phyloP scores from a whole-genome alignment of 2,329 filamentous ascomycete species.

The Curvularia verruculosa region DNA sequence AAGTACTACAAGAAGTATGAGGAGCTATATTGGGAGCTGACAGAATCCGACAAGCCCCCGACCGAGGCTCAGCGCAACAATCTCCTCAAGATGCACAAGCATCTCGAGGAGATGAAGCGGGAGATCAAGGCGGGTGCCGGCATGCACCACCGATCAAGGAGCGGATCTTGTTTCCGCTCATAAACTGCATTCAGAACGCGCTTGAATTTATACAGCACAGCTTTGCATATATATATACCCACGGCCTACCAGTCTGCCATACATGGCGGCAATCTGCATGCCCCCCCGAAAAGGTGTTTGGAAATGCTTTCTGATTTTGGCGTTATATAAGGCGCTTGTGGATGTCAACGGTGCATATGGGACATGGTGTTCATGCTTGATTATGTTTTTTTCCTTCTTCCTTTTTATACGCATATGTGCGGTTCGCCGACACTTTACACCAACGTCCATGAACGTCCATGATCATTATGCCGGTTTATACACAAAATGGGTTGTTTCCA shows the following conservation, averaged over 20 bases:
- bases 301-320: slow-evolving; percentile 7
- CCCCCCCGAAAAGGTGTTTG: slow-evolving; percentile 25
- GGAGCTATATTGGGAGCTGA: slow-evolving; percentile 58
- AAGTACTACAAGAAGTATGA: slow-evolving; percentile 64
- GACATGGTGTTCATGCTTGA: slow-evolving; percentile 17
- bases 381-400: slow-evolving; percentile 7
- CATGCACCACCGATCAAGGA: slow-evolving; percentile 33
- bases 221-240: slow-evolving; percentile 32
- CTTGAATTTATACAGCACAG: slow-evolving; percentile 22
- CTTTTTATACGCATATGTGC: slow-evolving; percentile 8
- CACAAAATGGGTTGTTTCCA: slow-evolving; percentile 17
- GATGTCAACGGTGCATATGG: slow-evolving; percentile 19
- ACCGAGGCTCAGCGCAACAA: slow-evolving; percentile 58
- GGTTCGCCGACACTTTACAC: slow-evolving; percentile 4
- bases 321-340: slow-evolving; percentile 10
- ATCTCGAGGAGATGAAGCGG: slow-evolving; percentile 62
- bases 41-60: slow-evolving; percentile 51
- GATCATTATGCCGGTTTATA: slow-evolving; percentile 21
- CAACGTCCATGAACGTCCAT: slow-evolving; percentile 22
- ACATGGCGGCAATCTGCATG: slow-evolving; percentile 27
- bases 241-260: slow-evolving; percentile 17
- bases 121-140: slow-evolving; percentile 57
- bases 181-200: slow-evolving; percentile 15
- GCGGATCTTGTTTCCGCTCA: slow-evolving; percentile 3
- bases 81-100: slow-evolving; percentile 60